A percentile compares a stretch with the other conserved stretches of the same genome.
phyloP scores from a whole-genome alignment of 176 grass and related monocot genomes.

The Raddia distichophylla region DNA sequence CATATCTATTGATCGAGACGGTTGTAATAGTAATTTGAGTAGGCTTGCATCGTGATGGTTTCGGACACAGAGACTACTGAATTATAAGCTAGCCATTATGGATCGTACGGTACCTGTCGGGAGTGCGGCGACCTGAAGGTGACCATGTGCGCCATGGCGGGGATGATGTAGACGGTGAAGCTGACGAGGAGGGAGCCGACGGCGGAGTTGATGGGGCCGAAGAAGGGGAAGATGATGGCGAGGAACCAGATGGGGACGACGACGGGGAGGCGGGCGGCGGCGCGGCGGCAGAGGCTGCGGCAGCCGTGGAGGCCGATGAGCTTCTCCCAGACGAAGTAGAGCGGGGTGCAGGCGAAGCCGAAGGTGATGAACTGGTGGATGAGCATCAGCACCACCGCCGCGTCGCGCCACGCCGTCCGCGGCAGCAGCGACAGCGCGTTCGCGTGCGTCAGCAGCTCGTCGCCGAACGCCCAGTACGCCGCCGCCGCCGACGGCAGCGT shows the following conservation, averaged over 20 bases:
- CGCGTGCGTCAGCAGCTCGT: conserved; percentile 80
- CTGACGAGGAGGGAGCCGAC: conserved; percentile 89
- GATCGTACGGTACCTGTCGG: conserved; percentile 54
- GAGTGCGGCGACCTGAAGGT: conserved; percentile 80
- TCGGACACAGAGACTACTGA: too few relatives aligned
- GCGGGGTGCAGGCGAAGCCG: conserved; percentile 96
- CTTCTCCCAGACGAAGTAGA: conserved; percentile 99
- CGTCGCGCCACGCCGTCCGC: conserved; percentile 62
- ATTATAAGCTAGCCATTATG: too few relatives aligned
- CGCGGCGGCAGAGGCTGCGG: conserved; percentile 83
- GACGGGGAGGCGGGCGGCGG: conserved; percentile 85
- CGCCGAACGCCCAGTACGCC: conserved; percentile 98
- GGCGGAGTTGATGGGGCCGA: conserved; percentile 96
- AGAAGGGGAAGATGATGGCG: conserved; percentile 98
- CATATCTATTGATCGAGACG: neutral
- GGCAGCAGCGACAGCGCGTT: conserved; percentile 87
- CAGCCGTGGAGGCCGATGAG: conserved; percentile 92
- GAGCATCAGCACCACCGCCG: conserved; percentile 90
- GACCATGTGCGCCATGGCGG: conserved; percentile 82
- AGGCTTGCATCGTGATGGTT: too few relatives aligned
- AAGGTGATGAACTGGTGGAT: conserved; percentile 99
- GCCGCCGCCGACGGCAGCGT: conserved; percentile 87
- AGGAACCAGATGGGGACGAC: conserved; percentile 98
- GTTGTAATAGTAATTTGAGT: too few relatives aligned
- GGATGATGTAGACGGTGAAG: conserved; percentile 99